Percentiles rank a stretch among this genome's conserved stretches.
Conservation (phyloP, 345 rosid species). For the Arabidopsis arenosa region DNA sequence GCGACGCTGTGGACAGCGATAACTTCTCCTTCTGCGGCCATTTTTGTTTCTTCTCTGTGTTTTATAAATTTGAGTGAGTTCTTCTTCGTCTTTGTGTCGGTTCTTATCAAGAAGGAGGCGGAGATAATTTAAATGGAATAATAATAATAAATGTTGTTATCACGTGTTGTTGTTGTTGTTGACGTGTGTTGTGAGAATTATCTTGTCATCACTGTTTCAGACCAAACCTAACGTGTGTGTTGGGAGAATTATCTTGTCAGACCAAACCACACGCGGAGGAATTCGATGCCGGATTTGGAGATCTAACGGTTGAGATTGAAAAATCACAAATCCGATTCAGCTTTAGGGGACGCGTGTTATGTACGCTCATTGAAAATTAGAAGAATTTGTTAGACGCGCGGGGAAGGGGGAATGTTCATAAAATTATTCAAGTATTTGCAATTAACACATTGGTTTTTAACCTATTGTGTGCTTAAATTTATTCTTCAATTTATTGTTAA, state of each 20-base stretch:
- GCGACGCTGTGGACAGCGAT: constrained; percentile 55
- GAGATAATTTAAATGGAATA: constrained; percentile 33
- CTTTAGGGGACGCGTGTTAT: constrained; percentile 21
- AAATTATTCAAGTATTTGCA: too few species aligned
- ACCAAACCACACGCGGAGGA: constrained; percentile 39
- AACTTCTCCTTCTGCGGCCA: constrained; percentile 70
- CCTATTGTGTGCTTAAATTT: too few species aligned
- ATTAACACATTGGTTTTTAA: too few species aligned
- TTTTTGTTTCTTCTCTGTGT: constrained; percentile 18
- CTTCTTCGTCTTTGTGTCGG: constrained; percentile 8
- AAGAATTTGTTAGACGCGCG: too few species aligned
- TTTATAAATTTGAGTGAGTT: not conserved
- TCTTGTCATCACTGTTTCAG: too few species aligned
- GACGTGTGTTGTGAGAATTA: too few species aligned
- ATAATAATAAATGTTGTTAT: too few species aligned
- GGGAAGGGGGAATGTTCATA: too few species aligned
- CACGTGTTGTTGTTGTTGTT: too few species aligned
- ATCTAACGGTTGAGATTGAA: constrained; percentile 22
- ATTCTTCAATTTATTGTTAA: too few species aligned
- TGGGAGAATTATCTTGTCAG: too few species aligned
- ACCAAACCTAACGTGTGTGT: too few species aligned
- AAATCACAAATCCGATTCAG: not conserved
- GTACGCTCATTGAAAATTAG: not conserved
- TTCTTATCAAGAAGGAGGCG: constrained; percentile 26
- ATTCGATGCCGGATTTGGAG: constrained; percentile 1